Conservation (phyloP, 2,329 filamentous ascomycete species). For the Aspergillus amoenus region DNA sequence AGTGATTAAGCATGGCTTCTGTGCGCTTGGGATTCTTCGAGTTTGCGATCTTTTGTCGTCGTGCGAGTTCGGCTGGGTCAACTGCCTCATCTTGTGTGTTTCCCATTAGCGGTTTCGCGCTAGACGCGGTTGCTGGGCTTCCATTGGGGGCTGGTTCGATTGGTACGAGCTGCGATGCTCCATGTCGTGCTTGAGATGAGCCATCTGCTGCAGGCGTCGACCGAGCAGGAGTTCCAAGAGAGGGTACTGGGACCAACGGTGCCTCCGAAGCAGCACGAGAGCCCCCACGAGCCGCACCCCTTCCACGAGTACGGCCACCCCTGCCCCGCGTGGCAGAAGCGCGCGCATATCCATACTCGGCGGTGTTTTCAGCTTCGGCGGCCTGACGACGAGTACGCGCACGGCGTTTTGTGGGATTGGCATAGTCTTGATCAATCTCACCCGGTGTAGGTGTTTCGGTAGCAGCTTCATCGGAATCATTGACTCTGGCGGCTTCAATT, state of each 20-base stretch:
- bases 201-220: conserved; percentile 8
- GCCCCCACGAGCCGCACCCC: conserved; percentile 25
- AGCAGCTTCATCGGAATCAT: conserved; percentile 26
- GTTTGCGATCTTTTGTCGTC: conserved; percentile 41
- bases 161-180: conserved; percentile 18
- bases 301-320: conserved; percentile 31
- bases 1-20: conserved; percentile 47
- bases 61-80: conserved; percentile 31
- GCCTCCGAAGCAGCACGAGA: conserved; percentile 24
- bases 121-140: conserved; percentile 9
- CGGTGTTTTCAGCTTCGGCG: conserved; percentile 19
- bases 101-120: conserved; percentile 12
- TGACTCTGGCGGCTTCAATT: conserved; percentile 29
- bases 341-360: conserved; percentile 18
- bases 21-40: conserved; percentile 47
- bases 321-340: conserved; percentile 22
- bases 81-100: conserved; percentile 24
- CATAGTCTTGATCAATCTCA: conserved; percentile 30
- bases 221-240: conserved; percentile 6
- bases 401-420: conserved; percentile 29
- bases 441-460: conserved; percentile 25
- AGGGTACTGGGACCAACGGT: conserved; percentile 10
- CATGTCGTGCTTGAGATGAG: conserved; percentile 16
- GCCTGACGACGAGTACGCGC: conserved; percentile 30
- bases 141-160: conserved; percentile 22